Conservation (phyloP, 129 eudicot genomes). For the Calendula officinalis region DNA sequence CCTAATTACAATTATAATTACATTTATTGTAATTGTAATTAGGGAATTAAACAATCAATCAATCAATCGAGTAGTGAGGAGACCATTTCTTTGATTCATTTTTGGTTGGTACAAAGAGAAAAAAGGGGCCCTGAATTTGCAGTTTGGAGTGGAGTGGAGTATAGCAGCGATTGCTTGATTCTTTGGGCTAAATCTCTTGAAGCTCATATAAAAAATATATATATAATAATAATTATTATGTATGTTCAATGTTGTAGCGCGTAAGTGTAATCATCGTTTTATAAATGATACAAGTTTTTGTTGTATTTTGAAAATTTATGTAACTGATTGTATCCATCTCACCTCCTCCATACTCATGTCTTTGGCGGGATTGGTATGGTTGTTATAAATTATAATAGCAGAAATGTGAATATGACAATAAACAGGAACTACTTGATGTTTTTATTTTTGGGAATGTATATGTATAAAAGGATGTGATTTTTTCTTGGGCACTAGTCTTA, state of each 20-base stretch:
- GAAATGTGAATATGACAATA: slow-evolving; percentile 37
- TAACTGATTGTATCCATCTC: neutral
- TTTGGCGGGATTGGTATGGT: too few relatives aligned
- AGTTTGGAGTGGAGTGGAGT: slow-evolving; percentile 12
- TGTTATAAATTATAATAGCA: slow-evolving; percentile 17
- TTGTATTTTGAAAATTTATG: slow-evolving; percentile 12
- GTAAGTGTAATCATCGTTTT: slow-evolving; percentile 17
- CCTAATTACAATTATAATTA: neutral
- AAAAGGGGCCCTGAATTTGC: slow-evolving; percentile 21
- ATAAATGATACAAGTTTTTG: slow-evolving; percentile 16
- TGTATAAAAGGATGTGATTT: slow-evolving; percentile 8
- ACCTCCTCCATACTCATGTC: too few relatives aligned
- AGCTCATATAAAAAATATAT: slow-evolving; percentile 22
- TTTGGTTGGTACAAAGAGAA: slow-evolving; percentile 32
- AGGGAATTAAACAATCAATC: neutral
- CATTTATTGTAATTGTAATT: too few relatives aligned
- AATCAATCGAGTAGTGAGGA: slow-evolving; percentile 27
- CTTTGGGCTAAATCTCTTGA: slow-evolving; percentile 32
- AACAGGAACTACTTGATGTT: slow-evolving; percentile 9
- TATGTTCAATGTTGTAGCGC: slow-evolving; percentile 25
- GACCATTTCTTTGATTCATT: slow-evolving; percentile 39
- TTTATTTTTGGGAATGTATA: slow-evolving; percentile 8
- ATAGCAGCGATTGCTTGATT: slow-evolving; percentile 24
- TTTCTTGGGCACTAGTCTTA: neutral
- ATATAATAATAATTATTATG: slow-evolving; percentile 6